A percentile compares a stretch with the other conserved stretches of the same genome.
phyloP scores from a whole-genome alignment of 176 grass and related monocot genomes.

The Juncus inflexus region DNA sequence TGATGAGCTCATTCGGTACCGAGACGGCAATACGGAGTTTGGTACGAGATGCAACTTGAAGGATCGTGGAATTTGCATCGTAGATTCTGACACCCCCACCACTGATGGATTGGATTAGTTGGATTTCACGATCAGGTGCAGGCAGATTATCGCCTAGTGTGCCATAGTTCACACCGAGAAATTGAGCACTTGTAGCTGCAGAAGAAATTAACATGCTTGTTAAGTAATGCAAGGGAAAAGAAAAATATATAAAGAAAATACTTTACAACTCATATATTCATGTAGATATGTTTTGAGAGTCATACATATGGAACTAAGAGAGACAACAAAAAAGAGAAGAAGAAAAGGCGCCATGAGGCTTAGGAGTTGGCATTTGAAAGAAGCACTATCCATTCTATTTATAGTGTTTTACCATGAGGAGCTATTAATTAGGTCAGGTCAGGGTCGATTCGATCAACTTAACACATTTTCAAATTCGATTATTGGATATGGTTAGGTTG shows the following conservation, averaged over 20 bases:
- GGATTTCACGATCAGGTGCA: conserved; percentile 21
- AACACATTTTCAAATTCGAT: too few species aligned
- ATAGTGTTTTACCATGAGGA: too few species aligned
- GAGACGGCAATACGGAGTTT: conserved; percentile 42
- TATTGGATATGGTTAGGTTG: too few species aligned
- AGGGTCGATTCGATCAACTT: too few species aligned
- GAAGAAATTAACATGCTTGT: neutral
- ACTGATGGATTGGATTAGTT: conserved; percentile 39
- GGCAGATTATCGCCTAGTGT: conserved; percentile 60
- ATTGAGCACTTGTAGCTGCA: conserved; percentile 16
- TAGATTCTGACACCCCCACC: conserved; percentile 55
- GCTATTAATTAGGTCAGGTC: too few species aligned
- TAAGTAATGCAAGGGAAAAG: too few species aligned
- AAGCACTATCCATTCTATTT: too few species aligned
- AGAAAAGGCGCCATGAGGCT: neutral
- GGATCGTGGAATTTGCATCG: conserved; percentile 57
- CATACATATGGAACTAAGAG: neutral
- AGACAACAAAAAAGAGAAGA: neutral
- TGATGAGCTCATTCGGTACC: conserved; percentile 55
- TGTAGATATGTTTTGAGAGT: too few species aligned
- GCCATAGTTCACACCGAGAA: conserved; percentile 59
- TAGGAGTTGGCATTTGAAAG: neutral
- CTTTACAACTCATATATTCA: too few species aligned
- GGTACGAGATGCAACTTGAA: conserved; percentile 37
- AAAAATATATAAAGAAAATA: too few species aligned